phyloP scores from a whole-genome alignment of 176 grass and related monocot genomes.

The Hordeum marinum region DNA sequence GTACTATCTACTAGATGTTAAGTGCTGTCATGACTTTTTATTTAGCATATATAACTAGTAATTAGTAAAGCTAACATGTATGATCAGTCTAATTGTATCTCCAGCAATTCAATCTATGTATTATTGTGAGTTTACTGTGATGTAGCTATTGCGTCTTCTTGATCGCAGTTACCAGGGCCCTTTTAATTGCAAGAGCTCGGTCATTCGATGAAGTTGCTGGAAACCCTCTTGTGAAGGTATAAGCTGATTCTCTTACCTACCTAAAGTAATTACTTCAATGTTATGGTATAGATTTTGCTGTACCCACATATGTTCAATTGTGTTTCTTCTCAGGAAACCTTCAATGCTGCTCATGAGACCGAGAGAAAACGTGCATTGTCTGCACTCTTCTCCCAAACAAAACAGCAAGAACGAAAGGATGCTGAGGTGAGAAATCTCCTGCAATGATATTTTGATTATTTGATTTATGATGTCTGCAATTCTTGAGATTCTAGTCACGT shows the following conservation, averaged over 20 bases:
- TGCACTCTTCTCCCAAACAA: conserved; percentile 74
- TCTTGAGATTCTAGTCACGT: neutral
- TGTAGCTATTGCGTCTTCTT: conserved; percentile 9
- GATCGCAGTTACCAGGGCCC: conserved; percentile 59
- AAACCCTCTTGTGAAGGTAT: conserved; percentile 82
- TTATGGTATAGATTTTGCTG: conserved; percentile 11
- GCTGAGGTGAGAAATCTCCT: conserved; percentile 53
- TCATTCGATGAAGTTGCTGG: conserved; percentile 80
- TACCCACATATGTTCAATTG: neutral
- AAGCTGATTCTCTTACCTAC: conserved; percentile 5
- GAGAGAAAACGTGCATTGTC: conserved; percentile 92
- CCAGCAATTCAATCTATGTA: conserved; percentile 5
- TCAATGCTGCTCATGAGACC: conserved; percentile 71
- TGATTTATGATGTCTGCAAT: conserved; percentile 15
- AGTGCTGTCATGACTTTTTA: neutral
- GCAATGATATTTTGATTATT: neutral
- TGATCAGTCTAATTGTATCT: conserved; percentile 23
- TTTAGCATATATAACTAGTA: conserved; percentile 6
- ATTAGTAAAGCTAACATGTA: neutral
- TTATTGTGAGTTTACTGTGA: conserved; percentile 11
- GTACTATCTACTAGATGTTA: conserved; percentile 3
- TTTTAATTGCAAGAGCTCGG: conserved; percentile 78
- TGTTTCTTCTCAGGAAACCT: conserved; percentile 53
- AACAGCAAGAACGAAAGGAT: conserved; percentile 83
- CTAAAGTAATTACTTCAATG: conserved; percentile 5